These are phyloP conservation scores for Blastocystis sp. DNA, from an alignment of 352 stramenopile species.

Conservation along the genomic window DNA sequence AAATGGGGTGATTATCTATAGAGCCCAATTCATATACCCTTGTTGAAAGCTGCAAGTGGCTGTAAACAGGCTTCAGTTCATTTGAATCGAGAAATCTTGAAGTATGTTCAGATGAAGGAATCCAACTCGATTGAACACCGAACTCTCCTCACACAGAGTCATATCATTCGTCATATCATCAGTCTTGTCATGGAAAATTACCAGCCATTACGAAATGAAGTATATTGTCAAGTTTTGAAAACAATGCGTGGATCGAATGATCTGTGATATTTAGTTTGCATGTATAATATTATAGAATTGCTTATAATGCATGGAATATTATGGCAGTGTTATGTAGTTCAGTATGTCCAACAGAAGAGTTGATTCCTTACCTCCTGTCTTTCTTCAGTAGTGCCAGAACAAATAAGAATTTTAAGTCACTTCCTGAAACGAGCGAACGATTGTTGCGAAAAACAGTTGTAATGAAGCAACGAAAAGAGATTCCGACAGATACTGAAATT, in stretches of 20 bases:
- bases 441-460: conserved; percentile 48
- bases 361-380: neutral
- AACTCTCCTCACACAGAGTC: neutral
- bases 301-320: conserved; percentile 38
- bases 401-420: neutral
- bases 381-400: neutral
- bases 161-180: conserved; percentile 7
- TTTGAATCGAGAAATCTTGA: conserved; percentile 2
- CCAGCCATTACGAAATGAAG: conserved; percentile 27
- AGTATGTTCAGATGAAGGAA: conserved; percentile 2
- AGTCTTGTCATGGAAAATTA: conserved; percentile 51
- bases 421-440: neutral
- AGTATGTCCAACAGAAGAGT: conserved; percentile 41
- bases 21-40: neutral
- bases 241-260: conserved; percentile 2
- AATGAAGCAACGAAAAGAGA: conserved; percentile 4
- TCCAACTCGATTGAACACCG: neutral
- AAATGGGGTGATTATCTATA: neutral
- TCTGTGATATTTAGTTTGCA: neutral
- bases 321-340: conserved; percentile 22
- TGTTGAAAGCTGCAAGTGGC: neutral
- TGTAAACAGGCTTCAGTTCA: neutral
- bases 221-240: conserved; percentile 61
- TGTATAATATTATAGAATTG: neutral
- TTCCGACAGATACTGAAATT: conserved; percentile 33